Conservation (phyloP, 495 filamentous ascomycete genomes). For the Podospora tetraspora region DNA sequence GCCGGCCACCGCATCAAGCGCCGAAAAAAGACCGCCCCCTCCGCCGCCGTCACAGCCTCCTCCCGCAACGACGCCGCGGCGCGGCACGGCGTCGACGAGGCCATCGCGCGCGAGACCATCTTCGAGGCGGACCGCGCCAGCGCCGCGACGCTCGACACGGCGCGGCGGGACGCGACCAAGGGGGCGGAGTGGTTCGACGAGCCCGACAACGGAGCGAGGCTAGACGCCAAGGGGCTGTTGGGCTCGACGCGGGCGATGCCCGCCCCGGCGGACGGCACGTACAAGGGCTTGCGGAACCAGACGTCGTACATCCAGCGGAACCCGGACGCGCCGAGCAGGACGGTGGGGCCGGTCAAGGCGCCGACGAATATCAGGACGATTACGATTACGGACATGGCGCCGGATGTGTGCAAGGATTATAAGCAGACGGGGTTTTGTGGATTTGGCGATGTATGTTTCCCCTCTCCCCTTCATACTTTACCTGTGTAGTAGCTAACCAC, state of each 20-base stretch:
- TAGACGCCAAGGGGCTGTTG: conserved; percentile 57
- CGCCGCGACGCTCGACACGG: conserved; percentile 56
- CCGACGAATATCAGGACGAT: conserved; percentile 87
- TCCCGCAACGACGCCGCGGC: conserved; percentile 42
- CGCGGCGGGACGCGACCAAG: conserved; percentile 83
- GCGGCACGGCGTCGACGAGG: conserved; percentile 36
- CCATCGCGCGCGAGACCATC: conserved; percentile 47
- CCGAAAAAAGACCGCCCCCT: conserved; percentile 54
- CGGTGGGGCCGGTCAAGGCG: conserved; percentile 82
- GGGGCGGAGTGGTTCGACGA: conserved; percentile 88
- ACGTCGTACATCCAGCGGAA: conserved; percentile 74
- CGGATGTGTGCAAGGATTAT: conserved; percentile 88
- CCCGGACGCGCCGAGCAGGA: conserved; percentile 64
- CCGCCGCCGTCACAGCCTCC: conserved; percentile 49
- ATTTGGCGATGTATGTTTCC: conserved; percentile 19
- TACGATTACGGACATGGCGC: conserved; percentile 84
- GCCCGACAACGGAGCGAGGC: conserved; percentile 13
- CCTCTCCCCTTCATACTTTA: not conserved
- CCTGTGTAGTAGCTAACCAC: conserved; percentile 30
- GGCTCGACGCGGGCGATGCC: conserved; percentile 51
- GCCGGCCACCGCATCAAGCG: conserved; percentile 70
- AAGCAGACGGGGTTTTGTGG: conserved; percentile 26
- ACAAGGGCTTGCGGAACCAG: conserved; percentile 69
- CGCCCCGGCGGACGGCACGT: conserved; percentile 53
- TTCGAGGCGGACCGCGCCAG: conserved; percentile 55